These are phyloP conservation scores for Aphanocladium album DNA, from an alignment of 2,329 filamentous ascomycete genomes.

Conservation along the genomic window DNA sequence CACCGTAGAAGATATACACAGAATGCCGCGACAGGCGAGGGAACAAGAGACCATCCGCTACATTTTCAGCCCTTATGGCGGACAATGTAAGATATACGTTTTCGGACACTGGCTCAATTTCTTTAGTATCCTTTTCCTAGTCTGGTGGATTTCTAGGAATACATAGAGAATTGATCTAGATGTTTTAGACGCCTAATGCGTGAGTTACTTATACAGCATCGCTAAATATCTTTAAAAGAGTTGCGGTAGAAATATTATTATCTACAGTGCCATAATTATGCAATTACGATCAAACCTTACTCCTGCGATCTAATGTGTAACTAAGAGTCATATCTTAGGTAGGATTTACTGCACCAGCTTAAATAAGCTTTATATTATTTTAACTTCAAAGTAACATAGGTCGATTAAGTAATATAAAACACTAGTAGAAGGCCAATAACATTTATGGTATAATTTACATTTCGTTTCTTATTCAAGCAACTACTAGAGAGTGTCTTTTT, in stretches of 20 bases:
- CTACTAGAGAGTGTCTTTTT: background rate
- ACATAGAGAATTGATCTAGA: conserved; percentile 13
- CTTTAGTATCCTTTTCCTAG: background rate
- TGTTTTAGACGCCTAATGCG: background rate
- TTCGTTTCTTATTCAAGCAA: background rate
- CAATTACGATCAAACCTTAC: background rate
- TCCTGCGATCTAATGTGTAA: background rate
- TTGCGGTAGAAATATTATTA: background rate
- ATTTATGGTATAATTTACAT: background rate
- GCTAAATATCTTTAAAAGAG: conserved; percentile 5
- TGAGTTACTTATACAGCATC: conserved; percentile 11
- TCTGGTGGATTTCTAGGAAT: background rate
- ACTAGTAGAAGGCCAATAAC: background rate
- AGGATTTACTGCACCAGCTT: background rate
- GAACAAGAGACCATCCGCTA: conserved; percentile 4
- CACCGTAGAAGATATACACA: background rate
- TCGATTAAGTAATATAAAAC: background rate
- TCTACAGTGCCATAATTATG: background rate
- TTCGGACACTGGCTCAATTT: background rate
- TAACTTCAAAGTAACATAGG: background rate
- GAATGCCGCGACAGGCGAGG: background rate
- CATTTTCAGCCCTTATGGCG: background rate
- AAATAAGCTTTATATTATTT: background rate
- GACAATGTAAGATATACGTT: conserved; percentile 7
- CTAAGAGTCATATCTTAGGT: background rate